Evolutionary conservation across 2,329 filamentous ascomycete genomes (phyloP), one percentile per base, ranked within the genome.

Genomic region (Neofusicoccum parvum): DNA sequence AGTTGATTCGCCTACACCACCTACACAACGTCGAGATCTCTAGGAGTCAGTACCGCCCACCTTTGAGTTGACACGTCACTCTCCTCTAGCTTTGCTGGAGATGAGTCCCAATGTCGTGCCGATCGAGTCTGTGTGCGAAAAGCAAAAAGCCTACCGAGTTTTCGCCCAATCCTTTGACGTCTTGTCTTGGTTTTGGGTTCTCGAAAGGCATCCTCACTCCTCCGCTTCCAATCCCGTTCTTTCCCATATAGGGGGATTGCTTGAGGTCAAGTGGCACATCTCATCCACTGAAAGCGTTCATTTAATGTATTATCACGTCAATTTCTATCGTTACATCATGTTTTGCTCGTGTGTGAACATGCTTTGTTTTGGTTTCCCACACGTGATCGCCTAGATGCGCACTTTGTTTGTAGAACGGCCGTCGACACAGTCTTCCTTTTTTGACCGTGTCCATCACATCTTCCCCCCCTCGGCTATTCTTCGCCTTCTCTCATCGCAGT

Each of bases 71-170:
- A 32, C 63, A 59, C 63, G 63, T 53, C 63, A 14, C 62, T 43
- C 32, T 60, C 37, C 41, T 64, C 27, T 50, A 48, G 32, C 60
- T 48, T 27, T 27, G 15, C n/a, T 64, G 62, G 39, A n/a, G 32
- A 27, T 37, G 41, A 45, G 62, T 17, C 10, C 39, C 51, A 59
- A 58, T 65, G 63, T 49, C 63, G 63, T 59, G 63, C 51, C 43
- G 53, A 65, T 58, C 63, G 63, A 65, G 63, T 65, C 63, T 65
- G 63, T 59, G 63, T 58, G 63, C 63, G 63, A 59, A 65, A 43
- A 65, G 32, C 36, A 45, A 65, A 45, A 9, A 14, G 36, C 20
- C 63, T 34, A 27, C 59, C 41, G 63, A 34, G 37, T 58, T 20
- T 51, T 37, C 20, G 45, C 37, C 63, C n/a, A 34, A n/a, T 43